These are phyloP conservation scores for Nyssa sinensis DNA, from an alignment of 148 eudicot genomes.

Conservation along the genomic window DNA sequence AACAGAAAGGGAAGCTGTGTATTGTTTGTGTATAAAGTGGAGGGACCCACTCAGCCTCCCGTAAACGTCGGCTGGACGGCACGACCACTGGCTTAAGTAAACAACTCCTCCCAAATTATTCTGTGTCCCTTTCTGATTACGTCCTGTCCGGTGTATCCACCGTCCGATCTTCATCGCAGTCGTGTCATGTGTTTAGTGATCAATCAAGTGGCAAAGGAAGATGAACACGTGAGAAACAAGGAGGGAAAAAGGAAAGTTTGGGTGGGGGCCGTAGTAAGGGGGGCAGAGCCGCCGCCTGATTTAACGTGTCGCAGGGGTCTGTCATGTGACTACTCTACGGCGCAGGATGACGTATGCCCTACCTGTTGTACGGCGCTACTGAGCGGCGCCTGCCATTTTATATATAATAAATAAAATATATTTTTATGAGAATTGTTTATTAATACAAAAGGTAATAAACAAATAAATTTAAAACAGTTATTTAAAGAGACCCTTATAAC, in stretches of 20 bases:
- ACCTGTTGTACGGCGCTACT: conserved; percentile 29
- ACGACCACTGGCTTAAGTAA: conserved; percentile 7
- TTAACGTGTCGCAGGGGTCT: conserved; percentile 27
- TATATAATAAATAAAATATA: background rate
- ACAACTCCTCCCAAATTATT: background rate
- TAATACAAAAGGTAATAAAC: too few relatives aligned
- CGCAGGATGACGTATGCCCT: conserved; percentile 27
- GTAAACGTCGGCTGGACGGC: conserved; percentile 48
- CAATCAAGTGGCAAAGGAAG: too few relatives aligned
- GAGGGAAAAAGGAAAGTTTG: background rate
- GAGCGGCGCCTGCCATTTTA: conserved; percentile 23
- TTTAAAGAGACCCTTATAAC: too few relatives aligned
- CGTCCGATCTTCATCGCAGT: too few relatives aligned
- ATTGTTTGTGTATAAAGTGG: conserved; percentile 12
- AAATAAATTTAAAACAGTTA: too few relatives aligned
- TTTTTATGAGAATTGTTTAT: too few relatives aligned
- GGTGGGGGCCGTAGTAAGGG: too few relatives aligned
- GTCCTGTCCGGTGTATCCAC: too few relatives aligned
- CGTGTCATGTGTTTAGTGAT: too few relatives aligned
- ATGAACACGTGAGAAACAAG: background rate
- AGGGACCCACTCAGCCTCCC: conserved; percentile 29
- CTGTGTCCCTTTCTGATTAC: too few relatives aligned
- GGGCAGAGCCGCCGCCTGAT: conserved; percentile 39
- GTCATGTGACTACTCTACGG: conserved; percentile 17
- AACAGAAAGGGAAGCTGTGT: conserved; percentile 16